Base-by-base conservation (phyloP, 164 flowering plant species). In the Aristolochia contorta region DNA sequence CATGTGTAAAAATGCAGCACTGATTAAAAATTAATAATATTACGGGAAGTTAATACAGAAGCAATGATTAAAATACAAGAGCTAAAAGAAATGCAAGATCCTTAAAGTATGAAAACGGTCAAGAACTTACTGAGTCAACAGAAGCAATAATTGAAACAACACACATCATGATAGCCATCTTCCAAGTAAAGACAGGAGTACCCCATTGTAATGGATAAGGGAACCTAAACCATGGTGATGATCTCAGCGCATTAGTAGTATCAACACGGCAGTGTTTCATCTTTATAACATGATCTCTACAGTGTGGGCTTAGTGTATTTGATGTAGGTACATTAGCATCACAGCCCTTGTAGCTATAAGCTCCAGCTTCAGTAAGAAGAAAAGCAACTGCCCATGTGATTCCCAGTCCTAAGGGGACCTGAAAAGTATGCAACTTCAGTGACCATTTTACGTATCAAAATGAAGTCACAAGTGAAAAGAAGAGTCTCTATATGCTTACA, bases 201-300 rank as follows among this genome's bases (percentile, higher is more conserved):
- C 99, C 99, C 99, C 99, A 93, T 72, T 93, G 99, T 54, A 93
- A 74, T 14, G 99, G 99, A 68, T 93, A 93, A 21, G 99, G 99
- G 80, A 93, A 80, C 75, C 99, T 83, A 73, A 93, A 86, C 99
- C 99, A 93, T 20, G 97, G 92, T 20, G 99, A 74, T 63, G 84
- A 64, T 66, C 61, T 80, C 68, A 93, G 70, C 41, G 91, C 97
- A 58, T 85, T 84, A 70, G 91, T 81, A 24, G 91, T 81, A 72
- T 93, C 99, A 70, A 84, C 95, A 24, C 97, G 83, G 59, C 99
- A 93, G 65, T 78, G 70, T 70, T 80, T 87, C 92, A 93, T 88
- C 75, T 80, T 80, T 24, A 90, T 69, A 53, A 90, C 66, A 74
- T 86, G 96, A 64, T 79, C 84, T 72, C 94, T 79, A 80, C 99